Evolutionary conservation across 2,329 filamentous ascomycete genomes (phyloP).

Genomic region (Xylariaceae sp.): DNA sequence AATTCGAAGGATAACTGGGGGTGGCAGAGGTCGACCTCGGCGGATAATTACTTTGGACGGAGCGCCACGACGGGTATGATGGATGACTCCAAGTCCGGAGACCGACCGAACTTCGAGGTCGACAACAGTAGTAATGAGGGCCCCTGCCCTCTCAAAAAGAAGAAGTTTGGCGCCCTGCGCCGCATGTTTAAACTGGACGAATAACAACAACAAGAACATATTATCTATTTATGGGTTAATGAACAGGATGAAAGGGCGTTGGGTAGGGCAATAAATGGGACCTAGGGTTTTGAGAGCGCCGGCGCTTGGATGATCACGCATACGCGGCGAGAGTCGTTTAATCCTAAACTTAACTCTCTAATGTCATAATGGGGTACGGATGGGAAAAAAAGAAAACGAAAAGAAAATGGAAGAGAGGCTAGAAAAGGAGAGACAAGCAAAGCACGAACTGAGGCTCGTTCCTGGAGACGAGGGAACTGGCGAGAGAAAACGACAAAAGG

Average conservation of each 20-base stretch:
- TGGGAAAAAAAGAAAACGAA: neutral
- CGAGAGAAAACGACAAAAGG: neutral
- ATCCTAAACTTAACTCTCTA: neutral
- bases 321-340: neutral
- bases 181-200: conserved; percentile 53
- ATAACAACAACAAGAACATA: conserved; percentile 30
- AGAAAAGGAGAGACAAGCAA: neutral
- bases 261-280: conserved; percentile 14
- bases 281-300: conserved; percentile 1
- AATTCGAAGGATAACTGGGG: conserved; percentile 45
- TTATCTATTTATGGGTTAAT: conserved; percentile 2
- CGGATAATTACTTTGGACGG: conserved; percentile 25
- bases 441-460: neutral
- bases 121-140: conserved; percentile 26
- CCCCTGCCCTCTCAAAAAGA: conserved; percentile 39
- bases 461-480: neutral
- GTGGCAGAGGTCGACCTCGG: conserved; percentile 33
- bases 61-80: conserved; percentile 8
- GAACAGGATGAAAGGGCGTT: conserved; percentile 19
- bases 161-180: conserved; percentile 53
- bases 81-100: conserved; percentile 18
- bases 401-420: neutral
- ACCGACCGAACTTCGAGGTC: conserved; percentile 21
- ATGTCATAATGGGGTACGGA: neutral
- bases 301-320: neutral